These are phyloP conservation scores for Sporothrix schenckii DNA, from an alignment of 2,329 filamentous ascomycete genomes.

Conservation along the genomic window DNA sequence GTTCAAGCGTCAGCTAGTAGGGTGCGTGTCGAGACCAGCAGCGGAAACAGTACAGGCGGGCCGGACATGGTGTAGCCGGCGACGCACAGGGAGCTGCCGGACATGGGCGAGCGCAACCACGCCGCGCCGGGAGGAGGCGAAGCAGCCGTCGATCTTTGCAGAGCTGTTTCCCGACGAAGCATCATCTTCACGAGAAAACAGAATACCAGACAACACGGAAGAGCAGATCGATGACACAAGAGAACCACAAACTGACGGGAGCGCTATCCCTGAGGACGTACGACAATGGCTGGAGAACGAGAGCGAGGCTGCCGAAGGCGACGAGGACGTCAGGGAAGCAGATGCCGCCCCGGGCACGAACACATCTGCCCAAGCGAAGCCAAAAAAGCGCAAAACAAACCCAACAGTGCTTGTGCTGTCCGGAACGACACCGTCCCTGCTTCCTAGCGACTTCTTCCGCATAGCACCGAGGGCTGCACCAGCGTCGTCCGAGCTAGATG, in stretches of 20 bases:
- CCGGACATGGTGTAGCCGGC: not conserved
- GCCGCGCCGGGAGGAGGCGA: not conserved
- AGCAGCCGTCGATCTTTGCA: constrained; percentile 32
- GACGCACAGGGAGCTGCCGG: not conserved
- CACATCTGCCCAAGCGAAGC: not conserved
- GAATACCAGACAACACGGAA: not conserved
- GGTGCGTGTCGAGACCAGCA: not conserved
- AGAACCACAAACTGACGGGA: not conserved
- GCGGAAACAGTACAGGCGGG: not conserved
- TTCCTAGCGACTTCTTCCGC: constrained; percentile 71
- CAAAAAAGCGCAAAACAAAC: not conserved
- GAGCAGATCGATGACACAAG: not conserved
- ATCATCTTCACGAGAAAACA: not conserved
- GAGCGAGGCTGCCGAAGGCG: not conserved
- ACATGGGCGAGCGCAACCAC: not conserved
- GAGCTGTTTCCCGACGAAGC: constrained; percentile 34
- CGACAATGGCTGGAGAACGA: constrained; percentile 32
- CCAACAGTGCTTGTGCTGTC: constrained; percentile 56
- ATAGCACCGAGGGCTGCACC: constrained; percentile 56
- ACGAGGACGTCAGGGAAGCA: not conserved
- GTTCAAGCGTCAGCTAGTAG: not conserved
- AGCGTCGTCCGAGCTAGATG: not conserved
- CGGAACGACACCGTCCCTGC: constrained; percentile 61
- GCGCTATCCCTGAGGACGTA: constrained; percentile 26
- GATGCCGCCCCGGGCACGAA: not conserved